These are phyloP conservation scores for Yarrowia yakushimensis DNA, from an alignment of 805 yeast species.

Conservation along the genomic window DNA sequence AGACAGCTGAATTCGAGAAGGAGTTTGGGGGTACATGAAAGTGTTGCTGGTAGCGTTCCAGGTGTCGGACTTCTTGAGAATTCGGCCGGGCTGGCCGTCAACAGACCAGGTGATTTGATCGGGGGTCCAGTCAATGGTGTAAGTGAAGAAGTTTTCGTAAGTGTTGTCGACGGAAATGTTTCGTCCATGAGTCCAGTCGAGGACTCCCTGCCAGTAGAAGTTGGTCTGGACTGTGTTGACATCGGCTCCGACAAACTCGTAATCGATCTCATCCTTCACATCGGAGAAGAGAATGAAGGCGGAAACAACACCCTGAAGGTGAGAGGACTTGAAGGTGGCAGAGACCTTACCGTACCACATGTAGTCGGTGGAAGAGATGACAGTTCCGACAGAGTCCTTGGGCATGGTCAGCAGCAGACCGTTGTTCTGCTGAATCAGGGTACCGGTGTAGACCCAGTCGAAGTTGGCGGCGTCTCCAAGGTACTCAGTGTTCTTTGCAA, in stretches of 20 bases:
- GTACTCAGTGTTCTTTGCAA: slow-evolving; percentile 43
- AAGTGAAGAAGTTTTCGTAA: slow-evolving; percentile 65
- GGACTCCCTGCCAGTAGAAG: slow-evolving; percentile 70
- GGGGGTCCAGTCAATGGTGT: slow-evolving; percentile 78
- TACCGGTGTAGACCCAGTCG: slow-evolving; percentile 67
- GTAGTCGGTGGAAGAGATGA: slow-evolving; percentile 70
- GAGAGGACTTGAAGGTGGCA: slow-evolving; percentile 68
- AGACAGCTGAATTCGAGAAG: slow-evolving; percentile 73
- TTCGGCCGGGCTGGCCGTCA: slow-evolving; percentile 66
- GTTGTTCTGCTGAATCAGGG: slow-evolving; percentile 48
- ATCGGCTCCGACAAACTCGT: slow-evolving; percentile 77
- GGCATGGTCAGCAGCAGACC: slow-evolving; percentile 75
- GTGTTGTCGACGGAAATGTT: slow-evolving; percentile 50
- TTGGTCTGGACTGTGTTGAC: slow-evolving; percentile 68
- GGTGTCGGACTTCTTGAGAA: slow-evolving; percentile 56
- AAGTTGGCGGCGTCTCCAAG: slow-evolving; percentile 66
- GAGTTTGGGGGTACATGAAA: slow-evolving; percentile 87
- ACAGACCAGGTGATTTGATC: slow-evolving; percentile 66
- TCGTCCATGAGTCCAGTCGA: slow-evolving; percentile 60
- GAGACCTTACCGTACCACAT: slow-evolving; percentile 85
- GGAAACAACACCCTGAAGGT: slow-evolving; percentile 73
- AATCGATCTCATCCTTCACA: slow-evolving; percentile 88
- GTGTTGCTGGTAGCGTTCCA: slow-evolving; percentile 51
- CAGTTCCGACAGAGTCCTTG: slow-evolving; percentile 67
- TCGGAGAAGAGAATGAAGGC: slow-evolving; percentile 79